Base-by-base conservation (phyloP, 2,329 filamentous ascomycete genomes). In the Phyllosticta citribraziliensis region DNA sequence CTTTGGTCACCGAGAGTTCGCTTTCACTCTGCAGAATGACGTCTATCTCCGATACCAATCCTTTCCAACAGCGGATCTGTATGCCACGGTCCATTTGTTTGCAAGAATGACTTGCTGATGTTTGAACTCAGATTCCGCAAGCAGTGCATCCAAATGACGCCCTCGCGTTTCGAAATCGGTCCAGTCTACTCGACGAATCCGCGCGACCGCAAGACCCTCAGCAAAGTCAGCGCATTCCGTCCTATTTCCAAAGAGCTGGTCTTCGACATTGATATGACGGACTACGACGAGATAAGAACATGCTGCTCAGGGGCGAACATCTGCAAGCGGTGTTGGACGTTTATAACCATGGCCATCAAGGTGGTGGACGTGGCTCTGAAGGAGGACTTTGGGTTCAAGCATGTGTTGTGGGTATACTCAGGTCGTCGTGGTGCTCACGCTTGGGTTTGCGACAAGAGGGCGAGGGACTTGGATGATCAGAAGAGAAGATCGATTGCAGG, bases 251-350 rank as follows among this genome's bases (percentile, higher is more conserved):
- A 99, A 74, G 94, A 99, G 74, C 79, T 99, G 50, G 96, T 96
- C 68, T 97, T 99, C 74, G 94, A 99, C 87, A 97, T 99, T 69
- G 94, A 99, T 83, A 83, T 99, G 83, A 97, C 94, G 60, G 94
- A 97, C 76, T 99, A 99, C 75, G 94, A 99, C 72, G 91, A 96
- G 66, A 89, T 99, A 65, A 87, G 94, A 67, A 97, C 92, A 27
- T 99, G 94, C 76, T 99, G 94, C 73, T 86, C 87, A 69, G 92
- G 93, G 72, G 91, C 93, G 9, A 95, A 89, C 67, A 97, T 99
- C 66, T 99, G 94, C 73, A 82, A 80, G 66, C 94, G 92, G 72
- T 99, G 94, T 77, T 99, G 94, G 94, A 82, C 88, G 56, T 99
- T 97, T 74, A 95, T 96, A 68, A 96, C 90, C 24, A 97, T 99